phyloP scores from a whole-genome alignment of 1,284 basidiomycete genomes.

The Ustilago tritici region DNA sequence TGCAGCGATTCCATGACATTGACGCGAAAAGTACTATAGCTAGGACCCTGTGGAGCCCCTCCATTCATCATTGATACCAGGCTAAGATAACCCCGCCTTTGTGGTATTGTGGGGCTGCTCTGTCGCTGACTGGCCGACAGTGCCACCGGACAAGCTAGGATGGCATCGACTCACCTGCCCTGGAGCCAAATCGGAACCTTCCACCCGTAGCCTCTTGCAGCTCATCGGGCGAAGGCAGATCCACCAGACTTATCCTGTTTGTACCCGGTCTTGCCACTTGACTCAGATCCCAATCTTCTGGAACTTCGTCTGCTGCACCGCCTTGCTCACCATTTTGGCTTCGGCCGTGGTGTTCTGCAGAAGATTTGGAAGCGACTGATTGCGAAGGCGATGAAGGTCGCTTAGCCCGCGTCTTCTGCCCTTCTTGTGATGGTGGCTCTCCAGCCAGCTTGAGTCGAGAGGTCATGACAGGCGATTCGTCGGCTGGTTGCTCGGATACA shows the following conservation, averaged over 20 bases:
- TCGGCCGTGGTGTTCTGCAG: conserved; percentile 6
- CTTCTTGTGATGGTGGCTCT: not conserved
- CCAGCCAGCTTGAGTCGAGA: conserved; percentile 14
- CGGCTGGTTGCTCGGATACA: conserved; percentile 45
- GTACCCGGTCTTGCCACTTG: conserved; percentile 32
- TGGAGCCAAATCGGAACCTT: conserved; percentile 32
- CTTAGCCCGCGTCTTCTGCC: not conserved
- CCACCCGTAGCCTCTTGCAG: conserved; percentile 43
- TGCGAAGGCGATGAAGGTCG: conserved; percentile 15
- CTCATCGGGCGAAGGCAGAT: conserved; percentile 48
- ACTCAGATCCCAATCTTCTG: conserved; percentile 48
- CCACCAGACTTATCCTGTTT: conserved; percentile 46
- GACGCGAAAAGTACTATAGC: not conserved
- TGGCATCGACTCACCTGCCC: not conserved
- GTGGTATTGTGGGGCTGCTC: not conserved
- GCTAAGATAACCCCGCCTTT: not conserved
- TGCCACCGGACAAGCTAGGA: not conserved
- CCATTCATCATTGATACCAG: not conserved
- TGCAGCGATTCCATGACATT: not conserved
- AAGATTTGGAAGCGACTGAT: conserved; percentile 14
- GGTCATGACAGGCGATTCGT: conserved; percentile 45
- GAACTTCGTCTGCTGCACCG: conserved; percentile 26
- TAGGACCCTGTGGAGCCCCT: not conserved
- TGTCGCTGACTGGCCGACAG: not conserved
- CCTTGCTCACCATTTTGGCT: not conserved